A percentile compares a stretch with the other conserved stretches of the same genome.
These are phyloP conservation scores for Saccharata proteae DNA, from an alignment of 2,329 filamentous ascomycete species.

Conservation along the genomic window DNA sequence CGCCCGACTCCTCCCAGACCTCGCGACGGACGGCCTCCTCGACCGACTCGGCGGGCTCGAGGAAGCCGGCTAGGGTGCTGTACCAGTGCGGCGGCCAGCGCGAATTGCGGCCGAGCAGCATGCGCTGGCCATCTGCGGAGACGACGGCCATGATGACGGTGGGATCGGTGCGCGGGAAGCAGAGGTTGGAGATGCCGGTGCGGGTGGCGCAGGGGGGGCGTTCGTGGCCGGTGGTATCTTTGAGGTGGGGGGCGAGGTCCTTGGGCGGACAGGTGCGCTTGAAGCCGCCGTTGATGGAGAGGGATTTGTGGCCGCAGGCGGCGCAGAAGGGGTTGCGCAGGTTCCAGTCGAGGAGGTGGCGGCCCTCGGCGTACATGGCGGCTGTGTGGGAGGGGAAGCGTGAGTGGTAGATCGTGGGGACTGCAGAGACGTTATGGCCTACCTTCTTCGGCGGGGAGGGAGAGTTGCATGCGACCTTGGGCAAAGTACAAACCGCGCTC, in stretches of 20 bases:
- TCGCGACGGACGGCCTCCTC: constrained; percentile 40
- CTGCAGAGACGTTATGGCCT: constrained; percentile 14
- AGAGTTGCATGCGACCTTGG: constrained; percentile 51
- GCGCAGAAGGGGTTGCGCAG: constrained; percentile 82
- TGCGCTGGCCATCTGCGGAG: constrained; percentile 60
- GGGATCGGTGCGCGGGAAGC: constrained; percentile 84
- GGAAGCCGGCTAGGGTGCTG: constrained; percentile 58
- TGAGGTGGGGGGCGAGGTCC: constrained; percentile 42
- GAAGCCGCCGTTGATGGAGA: constrained; percentile 67
- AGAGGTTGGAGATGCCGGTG: constrained; percentile 76
- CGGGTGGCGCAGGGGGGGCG: constrained; percentile 69
- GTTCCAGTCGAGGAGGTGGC: constrained; percentile 90
- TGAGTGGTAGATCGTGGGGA: constrained; percentile 9
- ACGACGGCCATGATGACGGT: constrained; percentile 93
- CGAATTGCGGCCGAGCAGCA: constrained; percentile 76
- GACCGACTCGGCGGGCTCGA: constrained; percentile 38
- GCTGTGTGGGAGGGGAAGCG: constrained; percentile 38
- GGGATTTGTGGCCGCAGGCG: constrained; percentile 70
- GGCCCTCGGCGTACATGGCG: constrained; percentile 79
- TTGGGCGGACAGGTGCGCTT: constrained; percentile 68
- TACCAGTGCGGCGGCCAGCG: constrained; percentile 80
- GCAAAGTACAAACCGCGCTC: constrained; percentile 53
- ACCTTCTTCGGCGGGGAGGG: constrained; percentile 51
- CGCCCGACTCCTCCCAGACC: constrained; percentile 39
- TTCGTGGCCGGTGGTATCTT: constrained; percentile 25